Base-by-base conservation (phyloP, 2,329 filamentous ascomycete genomes). In the Escovopsis sp. region DNA sequence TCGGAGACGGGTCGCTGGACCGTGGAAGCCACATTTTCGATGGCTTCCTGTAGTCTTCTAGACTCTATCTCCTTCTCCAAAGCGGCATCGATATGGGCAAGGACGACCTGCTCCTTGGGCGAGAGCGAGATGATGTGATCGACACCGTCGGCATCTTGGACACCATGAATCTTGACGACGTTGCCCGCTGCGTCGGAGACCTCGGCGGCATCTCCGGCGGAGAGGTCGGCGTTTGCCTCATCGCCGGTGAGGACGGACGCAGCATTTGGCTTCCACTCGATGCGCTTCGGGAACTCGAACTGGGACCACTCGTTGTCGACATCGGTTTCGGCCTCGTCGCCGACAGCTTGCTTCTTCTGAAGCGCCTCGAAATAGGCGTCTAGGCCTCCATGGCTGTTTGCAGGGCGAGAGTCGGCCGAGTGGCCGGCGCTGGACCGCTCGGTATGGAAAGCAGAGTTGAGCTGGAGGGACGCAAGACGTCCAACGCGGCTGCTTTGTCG, bases 351-450 rank as follows among this genome's bases (percentile, higher is more conserved):
- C 48, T 80, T 75, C 59, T 83, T 81, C 61, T 89, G 86, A 68
- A 91, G 83, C 42, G 86, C 84, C 60, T 91, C 86, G 54, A 87
- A 93, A 64, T 94, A 95, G 53, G 85, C 87, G 47, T 88, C 87
- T 71, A 96, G 58, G 45, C 81, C 83, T 48, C 74, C 74, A 64
- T 81, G 74, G 44, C 58, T 58, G 20, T 56, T 52, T 35, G 74
- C 71, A 43, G 68, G 64, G 42, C 73, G 72, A 51, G 74, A 69
- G 49, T 83, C 79, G 40, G 54, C 45, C 24, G 57, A 45, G 46
- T 72, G 67, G 46, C 70, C 66, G 42, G 67, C 63, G 20, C 68
- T 65, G 30, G 68, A 62, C 49, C 70, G 48, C 65, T 75, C 48
- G 60, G 64, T 71, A 53, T 86, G 81, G 54, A 91, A 88, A 51